Conservation (phyloP, 768 basidiomycete species). For the Boletus bicolor region DNA sequence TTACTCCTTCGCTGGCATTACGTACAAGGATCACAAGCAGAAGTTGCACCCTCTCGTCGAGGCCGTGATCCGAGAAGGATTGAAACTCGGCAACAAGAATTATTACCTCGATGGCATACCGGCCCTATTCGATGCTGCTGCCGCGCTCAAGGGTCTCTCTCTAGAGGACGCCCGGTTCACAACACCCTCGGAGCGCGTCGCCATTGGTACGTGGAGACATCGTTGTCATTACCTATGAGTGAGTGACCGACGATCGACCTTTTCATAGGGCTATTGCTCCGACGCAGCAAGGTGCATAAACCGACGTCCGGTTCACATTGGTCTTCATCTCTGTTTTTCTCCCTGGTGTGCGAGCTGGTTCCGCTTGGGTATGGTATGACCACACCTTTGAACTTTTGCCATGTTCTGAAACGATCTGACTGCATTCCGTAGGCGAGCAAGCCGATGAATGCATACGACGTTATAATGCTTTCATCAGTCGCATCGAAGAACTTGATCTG, state of each 20-base stretch:
- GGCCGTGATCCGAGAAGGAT: constrained; percentile 72
- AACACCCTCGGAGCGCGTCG: constrained; percentile 47
- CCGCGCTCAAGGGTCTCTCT: constrained; percentile 35
- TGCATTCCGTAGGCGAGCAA: constrained; percentile 36
- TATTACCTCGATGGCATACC: constrained; percentile 78
- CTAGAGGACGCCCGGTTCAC: constrained; percentile 35
- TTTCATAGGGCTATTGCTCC: constrained; percentile 58
- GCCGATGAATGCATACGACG: constrained; percentile 47
- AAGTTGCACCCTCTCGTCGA: constrained; percentile 58
- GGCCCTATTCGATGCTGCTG: constrained; percentile 53
- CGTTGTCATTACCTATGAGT: not conserved
- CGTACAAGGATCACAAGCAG: constrained; percentile 62
- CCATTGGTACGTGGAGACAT: constrained; percentile 46
- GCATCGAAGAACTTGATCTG: constrained; percentile 61
- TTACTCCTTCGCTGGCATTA: constrained; percentile 63
- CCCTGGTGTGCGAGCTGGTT: constrained; percentile 68
- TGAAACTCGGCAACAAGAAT: constrained; percentile 79
- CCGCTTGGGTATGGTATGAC: constrained; percentile 44
- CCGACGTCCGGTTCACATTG: constrained; percentile 59
- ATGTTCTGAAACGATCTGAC: not conserved
- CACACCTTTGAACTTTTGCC: not conserved
- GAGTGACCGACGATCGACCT: not conserved
- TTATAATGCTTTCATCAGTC: constrained; percentile 65
- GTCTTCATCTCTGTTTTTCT: constrained; percentile 70
- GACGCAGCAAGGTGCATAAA: constrained; percentile 66